A percentile compares a stretch with the other conserved stretches of the same genome.
phyloP scores from a whole-genome alignment of 179 eudicot genomes.

The Silene coronaria region DNA sequence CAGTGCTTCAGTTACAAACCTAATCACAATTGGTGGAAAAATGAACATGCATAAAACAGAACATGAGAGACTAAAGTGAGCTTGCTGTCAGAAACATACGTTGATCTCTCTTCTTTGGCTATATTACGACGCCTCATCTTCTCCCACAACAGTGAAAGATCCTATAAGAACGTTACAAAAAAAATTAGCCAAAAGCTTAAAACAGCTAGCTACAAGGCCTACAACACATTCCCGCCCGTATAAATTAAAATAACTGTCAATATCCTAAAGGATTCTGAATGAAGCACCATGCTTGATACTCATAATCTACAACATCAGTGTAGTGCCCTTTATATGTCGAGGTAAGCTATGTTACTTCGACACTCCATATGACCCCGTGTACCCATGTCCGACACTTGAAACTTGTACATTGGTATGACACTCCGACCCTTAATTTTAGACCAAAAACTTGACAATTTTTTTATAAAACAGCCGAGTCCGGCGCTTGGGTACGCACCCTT shows the following conservation, averaged over 20 bases:
- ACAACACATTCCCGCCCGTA: slow-evolving; percentile 1
- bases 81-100: slow-evolving; percentile 38
- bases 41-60: slow-evolving; percentile 6
- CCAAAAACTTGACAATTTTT: too few relatives aligned
- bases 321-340: background rate
- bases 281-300: background rate
- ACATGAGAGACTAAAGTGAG: background rate
- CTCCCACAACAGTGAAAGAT: slow-evolving; percentile 87
- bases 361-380: too few relatives aligned
- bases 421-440: too few relatives aligned
- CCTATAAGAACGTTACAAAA: slow-evolving; percentile 34
- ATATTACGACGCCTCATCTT: slow-evolving; percentile 91
- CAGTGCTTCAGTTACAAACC: slow-evolving; percentile 76
- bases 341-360: too few relatives aligned
- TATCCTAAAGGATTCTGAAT: background rate
- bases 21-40: slow-evolving; percentile 19
- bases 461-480: too few relatives aligned
- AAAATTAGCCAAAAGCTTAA: slow-evolving; percentile 6
- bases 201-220: background rate
- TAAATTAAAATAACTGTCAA: background rate
- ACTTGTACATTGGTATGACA: too few relatives aligned
- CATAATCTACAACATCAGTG: background rate
- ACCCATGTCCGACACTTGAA: too few relatives aligned
- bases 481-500: too few relatives aligned
- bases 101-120: slow-evolving; percentile 76